Conservation (phyloP, 2,329 filamentous ascomycete species). For the Aspergillus fischeri region DNA sequence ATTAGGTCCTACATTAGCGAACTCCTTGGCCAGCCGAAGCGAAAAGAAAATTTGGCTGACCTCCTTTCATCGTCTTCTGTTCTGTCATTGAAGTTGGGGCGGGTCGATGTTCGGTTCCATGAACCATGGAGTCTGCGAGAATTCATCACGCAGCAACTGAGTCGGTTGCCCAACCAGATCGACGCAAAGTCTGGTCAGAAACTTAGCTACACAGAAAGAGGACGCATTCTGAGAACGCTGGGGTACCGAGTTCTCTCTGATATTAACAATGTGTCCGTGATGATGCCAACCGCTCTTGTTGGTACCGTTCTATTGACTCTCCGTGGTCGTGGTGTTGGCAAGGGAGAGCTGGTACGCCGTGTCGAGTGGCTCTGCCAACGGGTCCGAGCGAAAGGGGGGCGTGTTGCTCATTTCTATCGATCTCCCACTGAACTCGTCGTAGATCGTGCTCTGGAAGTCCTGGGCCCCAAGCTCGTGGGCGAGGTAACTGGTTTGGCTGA, state of each 20-base stretch:
- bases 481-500: slow-evolving; percentile 75
- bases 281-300: slow-evolving; percentile 96
- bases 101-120: slow-evolving; percentile 93
- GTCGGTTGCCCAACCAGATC: slow-evolving; percentile 47
- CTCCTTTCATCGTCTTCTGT: slow-evolving; percentile 88
- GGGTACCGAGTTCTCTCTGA: slow-evolving; percentile 90
- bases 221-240: slow-evolving; percentile 75
- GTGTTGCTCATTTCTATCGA: slow-evolving; percentile 88
- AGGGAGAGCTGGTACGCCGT: slow-evolving; percentile 75
- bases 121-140: slow-evolving; percentile 86
- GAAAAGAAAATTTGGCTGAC: slow-evolving; percentile 86
- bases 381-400: slow-evolving; percentile 78
- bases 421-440: slow-evolving; percentile 76
- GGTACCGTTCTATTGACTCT: slow-evolving; percentile 90
- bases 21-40: slow-evolving; percentile 87
- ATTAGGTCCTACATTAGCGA: slow-evolving; percentile 81
- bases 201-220: slow-evolving; percentile 53
- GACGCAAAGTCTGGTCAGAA: slow-evolving; percentile 32
- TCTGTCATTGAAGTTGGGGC: slow-evolving; percentile 78
- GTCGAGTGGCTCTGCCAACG: slow-evolving; percentile 86
- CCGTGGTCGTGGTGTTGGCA: slow-evolving; percentile 85
- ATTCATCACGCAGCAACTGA: slow-evolving; percentile 75
- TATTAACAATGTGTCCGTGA: slow-evolving; percentile 92
- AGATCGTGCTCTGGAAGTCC: slow-evolving; percentile 82
- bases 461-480: slow-evolving; percentile 85